Base-by-base conservation (phyloP, 345 rosid genomes). In the Gossypium australe region DNA sequence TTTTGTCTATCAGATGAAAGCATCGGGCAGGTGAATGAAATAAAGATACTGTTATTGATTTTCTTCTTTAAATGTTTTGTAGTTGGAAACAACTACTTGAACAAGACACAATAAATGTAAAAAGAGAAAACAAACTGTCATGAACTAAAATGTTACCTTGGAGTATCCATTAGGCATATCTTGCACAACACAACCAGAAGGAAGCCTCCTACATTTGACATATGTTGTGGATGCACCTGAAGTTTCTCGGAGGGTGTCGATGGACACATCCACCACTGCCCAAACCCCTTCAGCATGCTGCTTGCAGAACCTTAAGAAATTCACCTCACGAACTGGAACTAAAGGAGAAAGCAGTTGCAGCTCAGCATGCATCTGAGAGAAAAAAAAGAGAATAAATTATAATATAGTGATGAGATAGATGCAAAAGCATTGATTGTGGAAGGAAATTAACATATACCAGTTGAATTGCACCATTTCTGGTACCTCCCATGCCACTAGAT, bases 111-210 rank as follows among this genome's bases (percentile, higher is more conserved):
- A 62, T 75, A 78, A 77, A 78, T 76, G 79, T 48, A 65, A 67
- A 53, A 58, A 44, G 7, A 9, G 59, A 14, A 59, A 60, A 60
- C 1, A 45, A 13, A n/a, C 34, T 4, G 38, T 29, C 38, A 29
- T 29, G 38, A 29, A 29, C 38, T 29, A 29, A 29, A 29, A 14
- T 11, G 60, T 79, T 84, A 96, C 99, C 98, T 89, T 92, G 43
- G 97, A 92, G 87, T 90, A 96, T 3, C 97, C 97, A 84, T 90
- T 93, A 17, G 97, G 91, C 97, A 92, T 87, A 77, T 96, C 99
- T 80, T 90, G 97, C 43, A 96, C 92, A 41, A 96, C 90, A 67
- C 98, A 96, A 76, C 98, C 99, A 0, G 99, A 96, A 51, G 99
- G 99, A 67, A 92, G 95, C 82, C 98, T 92, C 84, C 91, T 78